Evolutionary conservation across 345 rosid species (phyloP), one percentile per base, ranked within the genome.

Genomic region (Salix koriyanagi): DNA sequence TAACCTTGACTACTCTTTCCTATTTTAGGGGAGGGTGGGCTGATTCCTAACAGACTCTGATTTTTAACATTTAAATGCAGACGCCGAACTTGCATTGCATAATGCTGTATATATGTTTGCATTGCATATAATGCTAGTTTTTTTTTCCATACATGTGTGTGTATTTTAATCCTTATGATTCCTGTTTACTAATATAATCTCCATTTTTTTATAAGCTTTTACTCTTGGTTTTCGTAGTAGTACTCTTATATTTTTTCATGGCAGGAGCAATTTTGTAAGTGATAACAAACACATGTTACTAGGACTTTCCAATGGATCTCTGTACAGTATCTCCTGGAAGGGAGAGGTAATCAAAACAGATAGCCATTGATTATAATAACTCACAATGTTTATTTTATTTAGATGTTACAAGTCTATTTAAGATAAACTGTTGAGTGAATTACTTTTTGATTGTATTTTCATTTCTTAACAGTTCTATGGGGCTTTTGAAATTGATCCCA

Each of bases 291-390:
- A 91, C 85, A 85, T 93, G 93, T 83, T 93, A 37, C 75, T 95
- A 82, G 99, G 99, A 75, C 97, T 95, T 77, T 91, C 97, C 46
- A 84, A 88, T 82, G 99, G 99, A 79, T 89, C 87, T 79, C 81
- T 95, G 56, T 91, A 88, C 79, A 86, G 90, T 73, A 87, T 93
- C 72, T 95, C 99, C 30, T 95, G 99, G 99, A 95, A 93, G 81
- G 99, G 97, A 70, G 97, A 95, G 99, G 99, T 95, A 91, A 83
- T 79, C 34, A 23, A 37, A 42, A 65, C 39, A 42, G 30, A 44
- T 10, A n/a, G 28, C 28, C 64, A 58, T 58, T 9, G 26, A 23
- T 69, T n/a, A 42, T 10, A 56, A 37, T 56, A 34, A 30, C 30
- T 18, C 26, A n/a, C 8, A 14, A 67, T 32, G 21, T 23, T 23